phyloP scores from a whole-genome alignment of 1,284 basidiomycete genomes.

The Stygiomarasmius scandens region DNA sequence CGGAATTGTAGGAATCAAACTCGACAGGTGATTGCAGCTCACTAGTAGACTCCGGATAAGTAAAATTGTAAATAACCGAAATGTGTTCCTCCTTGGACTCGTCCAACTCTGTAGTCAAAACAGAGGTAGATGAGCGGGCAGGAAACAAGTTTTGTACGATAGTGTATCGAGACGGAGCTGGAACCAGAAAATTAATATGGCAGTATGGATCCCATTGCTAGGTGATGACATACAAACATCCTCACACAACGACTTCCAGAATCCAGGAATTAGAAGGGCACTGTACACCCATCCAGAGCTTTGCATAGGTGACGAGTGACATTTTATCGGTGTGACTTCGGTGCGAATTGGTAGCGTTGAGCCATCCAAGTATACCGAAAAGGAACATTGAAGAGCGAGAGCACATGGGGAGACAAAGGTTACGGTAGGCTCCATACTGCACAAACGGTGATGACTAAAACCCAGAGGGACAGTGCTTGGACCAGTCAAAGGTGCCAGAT shows the following conservation, averaged over 20 bases:
- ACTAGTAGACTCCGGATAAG: slow-evolving; percentile 12
- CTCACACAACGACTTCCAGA: slow-evolving; percentile 34
- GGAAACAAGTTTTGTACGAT: slow-evolving; percentile 27
- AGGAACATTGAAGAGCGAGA: slow-evolving; percentile 29
- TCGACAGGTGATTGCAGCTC: not conserved
- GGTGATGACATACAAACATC: slow-evolving; percentile 27
- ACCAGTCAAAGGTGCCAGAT: slow-evolving; percentile 12
- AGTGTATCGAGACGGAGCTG: slow-evolving; percentile 32
- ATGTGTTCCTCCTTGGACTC: slow-evolving; percentile 12
- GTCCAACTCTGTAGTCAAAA: slow-evolving; percentile 5
- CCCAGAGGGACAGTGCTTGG: not conserved
- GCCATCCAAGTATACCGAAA: slow-evolving; percentile 30
- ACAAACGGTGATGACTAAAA: slow-evolving; percentile 10
- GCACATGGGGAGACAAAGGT: slow-evolving; percentile 31
- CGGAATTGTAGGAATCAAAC: slow-evolving; percentile 1
- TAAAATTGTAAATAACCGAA: slow-evolving; percentile 30
- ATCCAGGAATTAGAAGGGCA: slow-evolving; percentile 30
- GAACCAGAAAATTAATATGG: not conserved
- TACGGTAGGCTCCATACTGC: slow-evolving; percentile 24
- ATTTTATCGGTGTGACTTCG: slow-evolving; percentile 28
- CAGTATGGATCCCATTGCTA: too few relatives aligned
- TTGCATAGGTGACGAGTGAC: slow-evolving; percentile 28
- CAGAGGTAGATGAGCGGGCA: not conserved
- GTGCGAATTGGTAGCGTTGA: slow-evolving; percentile 27
- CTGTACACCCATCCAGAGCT: slow-evolving; percentile 35